A percentile compares a stretch with the other conserved stretches of the same genome.
Conservation (phyloP, 441 rosid species). For the Breynia disticha region DNA sequence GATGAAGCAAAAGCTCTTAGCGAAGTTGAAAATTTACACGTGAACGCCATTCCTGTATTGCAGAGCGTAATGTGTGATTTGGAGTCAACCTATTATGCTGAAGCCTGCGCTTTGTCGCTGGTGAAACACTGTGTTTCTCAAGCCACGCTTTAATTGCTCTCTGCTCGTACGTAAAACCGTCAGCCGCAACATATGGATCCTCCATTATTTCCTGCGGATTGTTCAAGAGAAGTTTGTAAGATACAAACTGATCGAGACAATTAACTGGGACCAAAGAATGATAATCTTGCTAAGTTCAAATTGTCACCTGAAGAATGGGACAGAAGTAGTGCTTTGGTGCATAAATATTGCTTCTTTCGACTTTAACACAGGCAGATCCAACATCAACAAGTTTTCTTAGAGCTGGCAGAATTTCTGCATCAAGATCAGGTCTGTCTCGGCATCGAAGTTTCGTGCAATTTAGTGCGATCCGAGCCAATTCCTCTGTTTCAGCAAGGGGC, state of each 20-base stretch:
- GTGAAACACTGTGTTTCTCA: constrained; percentile 57
- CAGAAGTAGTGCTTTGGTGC: neutral
- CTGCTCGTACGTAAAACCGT: constrained; percentile 81
- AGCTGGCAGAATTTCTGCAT: constrained; percentile 59
- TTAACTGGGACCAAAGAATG: neutral
- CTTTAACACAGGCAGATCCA: constrained; percentile 38
- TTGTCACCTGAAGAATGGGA: constrained; percentile 55
- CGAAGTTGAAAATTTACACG: constrained; percentile 25
- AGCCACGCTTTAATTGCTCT: constrained; percentile 72
- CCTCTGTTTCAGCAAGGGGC: constrained; percentile 71
- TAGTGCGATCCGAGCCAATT: constrained; percentile 56
- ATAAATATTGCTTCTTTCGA: constrained; percentile 30
- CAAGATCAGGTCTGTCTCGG: constrained; percentile 85
- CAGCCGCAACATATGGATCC: constrained; percentile 76
- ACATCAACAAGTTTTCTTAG: constrained; percentile 54
- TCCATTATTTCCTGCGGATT: constrained; percentile 69
- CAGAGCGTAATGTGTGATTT: constrained; percentile 56
- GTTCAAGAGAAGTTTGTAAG: neutral
- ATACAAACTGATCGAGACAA: neutral
- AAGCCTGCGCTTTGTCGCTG: constrained; percentile 54
- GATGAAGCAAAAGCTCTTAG: neutral
- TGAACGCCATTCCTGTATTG: constrained; percentile 75
- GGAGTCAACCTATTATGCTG: constrained; percentile 39
- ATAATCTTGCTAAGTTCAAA: neutral
- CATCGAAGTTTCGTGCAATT: constrained; percentile 64